Percentiles rank a stretch among this genome's conserved stretches.
phyloP scores from a whole-genome alignment of 2,329 filamentous ascomycete genomes.

The Coniochaeta ligniaria region DNA sequence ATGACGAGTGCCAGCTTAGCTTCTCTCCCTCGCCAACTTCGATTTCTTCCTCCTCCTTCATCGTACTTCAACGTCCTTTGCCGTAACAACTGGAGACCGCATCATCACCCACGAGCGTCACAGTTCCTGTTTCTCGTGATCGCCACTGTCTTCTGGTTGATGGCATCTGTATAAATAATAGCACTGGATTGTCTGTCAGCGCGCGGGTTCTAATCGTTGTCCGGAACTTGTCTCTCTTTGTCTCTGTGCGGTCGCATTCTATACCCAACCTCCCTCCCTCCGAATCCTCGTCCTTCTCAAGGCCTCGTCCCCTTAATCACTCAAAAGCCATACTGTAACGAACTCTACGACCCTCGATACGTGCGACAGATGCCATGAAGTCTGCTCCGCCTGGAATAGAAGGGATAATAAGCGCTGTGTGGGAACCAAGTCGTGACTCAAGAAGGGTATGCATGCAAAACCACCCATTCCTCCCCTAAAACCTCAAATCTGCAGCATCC shows the following conservation, averaged over 20 bases:
- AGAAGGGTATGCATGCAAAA: conserved; percentile 16
- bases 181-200: not conserved
- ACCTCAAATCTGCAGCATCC: conserved; percentile 6
- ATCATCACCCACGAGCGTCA: not conserved
- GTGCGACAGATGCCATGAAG: conserved; percentile 11
- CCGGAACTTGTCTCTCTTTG: conserved; percentile 2
- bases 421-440: conserved; percentile 5
- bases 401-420: conserved; percentile 4
- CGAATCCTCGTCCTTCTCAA: not conserved
- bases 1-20: not conserved
- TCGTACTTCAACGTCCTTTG: not conserved
- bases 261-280: conserved; percentile 8
- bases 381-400: conserved; percentile 2
- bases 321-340: conserved; percentile 12
- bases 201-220: not conserved
- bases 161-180: not conserved
- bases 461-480: conserved; percentile 9
- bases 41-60: not conserved
- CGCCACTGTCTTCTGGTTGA: not conserved
- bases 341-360: conserved; percentile 3
- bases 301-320: not conserved
- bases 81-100: not conserved
- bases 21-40: not conserved
- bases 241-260: conserved; percentile 9
- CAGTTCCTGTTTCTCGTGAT: not conserved